Conservation (phyloP, 306 rosid species). For the Morella rubra region DNA sequence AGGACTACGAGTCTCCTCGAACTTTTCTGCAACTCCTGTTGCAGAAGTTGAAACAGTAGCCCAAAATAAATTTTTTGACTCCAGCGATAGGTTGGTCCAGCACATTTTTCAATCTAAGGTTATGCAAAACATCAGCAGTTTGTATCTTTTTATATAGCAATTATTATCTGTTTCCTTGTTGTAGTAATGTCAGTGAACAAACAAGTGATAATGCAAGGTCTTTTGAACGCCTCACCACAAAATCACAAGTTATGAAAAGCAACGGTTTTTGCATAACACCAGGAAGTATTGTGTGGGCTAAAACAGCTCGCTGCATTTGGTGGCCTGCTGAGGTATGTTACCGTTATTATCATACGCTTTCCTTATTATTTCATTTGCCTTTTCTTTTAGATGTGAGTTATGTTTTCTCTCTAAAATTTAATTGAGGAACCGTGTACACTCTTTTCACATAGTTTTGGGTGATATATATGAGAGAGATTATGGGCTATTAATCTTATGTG, state of each 20-base stretch:
- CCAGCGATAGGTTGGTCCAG: constrained; percentile 41
- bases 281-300: constrained; percentile 59
- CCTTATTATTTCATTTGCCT: background rate
- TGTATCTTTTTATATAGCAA: constrained; percentile 17
- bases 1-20: constrained; percentile 44
- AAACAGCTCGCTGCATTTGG: constrained; percentile 38
- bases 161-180: background rate
- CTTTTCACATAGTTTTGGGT: background rate
- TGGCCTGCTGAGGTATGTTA: constrained; percentile 69
- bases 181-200: constrained; percentile 35
- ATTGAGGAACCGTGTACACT: background rate
- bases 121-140: constrained; percentile 12
- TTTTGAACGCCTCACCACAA: constrained; percentile 34
- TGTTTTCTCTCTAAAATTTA: background rate
- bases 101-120: background rate
- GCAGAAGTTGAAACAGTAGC: constrained; percentile 37
- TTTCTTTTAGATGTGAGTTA: constrained; percentile 2
- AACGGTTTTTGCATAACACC: constrained; percentile 38
- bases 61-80: constrained; percentile 27
- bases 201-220: constrained; percentile 23
- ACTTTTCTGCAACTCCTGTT: constrained; percentile 34
- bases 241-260: constrained; percentile 40
- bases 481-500: constrained; percentile 3
- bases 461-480: background rate
- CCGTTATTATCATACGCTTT: background rate